Percentiles rank a stretch among this genome's conserved stretches.
Evolutionary conservation across 2,329 filamentous ascomycete species (phyloP).

Genomic region (Periglandula ipomoeae): DNA sequence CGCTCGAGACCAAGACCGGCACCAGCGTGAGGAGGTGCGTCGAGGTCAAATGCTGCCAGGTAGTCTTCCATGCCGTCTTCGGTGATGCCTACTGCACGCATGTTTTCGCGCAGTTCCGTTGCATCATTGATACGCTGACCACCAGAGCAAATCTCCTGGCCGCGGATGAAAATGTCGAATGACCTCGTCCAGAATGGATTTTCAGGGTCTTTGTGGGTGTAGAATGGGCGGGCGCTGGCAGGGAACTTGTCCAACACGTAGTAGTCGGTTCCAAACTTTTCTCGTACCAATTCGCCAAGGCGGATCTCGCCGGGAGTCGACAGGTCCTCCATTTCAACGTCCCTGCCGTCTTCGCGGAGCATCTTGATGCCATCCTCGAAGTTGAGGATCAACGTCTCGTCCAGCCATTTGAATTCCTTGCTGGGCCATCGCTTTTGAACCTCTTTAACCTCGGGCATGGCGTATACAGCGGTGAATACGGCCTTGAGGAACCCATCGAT

Average conservation of each 20-base stretch:
- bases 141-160: constrained; percentile 86
- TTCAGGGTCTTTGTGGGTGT: constrained; percentile 74
- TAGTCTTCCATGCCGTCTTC: constrained; percentile 86
- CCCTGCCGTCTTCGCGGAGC: constrained; percentile 74
- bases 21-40: constrained; percentile 80
- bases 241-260: constrained; percentile 95
- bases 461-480: constrained; percentile 42
- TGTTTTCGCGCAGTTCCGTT: constrained; percentile 62
- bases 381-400: constrained; percentile 71
- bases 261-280: constrained; percentile 83
- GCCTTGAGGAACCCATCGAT: constrained; percentile 75
- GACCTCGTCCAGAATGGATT: constrained; percentile 74
- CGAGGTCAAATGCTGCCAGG: constrained; percentile 78
- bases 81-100: constrained; percentile 66
- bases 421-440: constrained; percentile 81
- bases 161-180: constrained; percentile 89
- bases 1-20: constrained; percentile 87
- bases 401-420: constrained; percentile 77
- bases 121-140: constrained; percentile 88
- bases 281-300: constrained; percentile 73
- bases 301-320: constrained; percentile 80
- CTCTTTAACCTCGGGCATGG: constrained; percentile 60
- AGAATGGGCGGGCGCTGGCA: constrained; percentile 74
- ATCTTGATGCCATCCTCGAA: constrained; percentile 74
- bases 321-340: constrained; percentile 66